phyloP scores from a whole-genome alignment of 2,329 filamentous ascomycete genomes.

The Xylaria multiplex region DNA sequence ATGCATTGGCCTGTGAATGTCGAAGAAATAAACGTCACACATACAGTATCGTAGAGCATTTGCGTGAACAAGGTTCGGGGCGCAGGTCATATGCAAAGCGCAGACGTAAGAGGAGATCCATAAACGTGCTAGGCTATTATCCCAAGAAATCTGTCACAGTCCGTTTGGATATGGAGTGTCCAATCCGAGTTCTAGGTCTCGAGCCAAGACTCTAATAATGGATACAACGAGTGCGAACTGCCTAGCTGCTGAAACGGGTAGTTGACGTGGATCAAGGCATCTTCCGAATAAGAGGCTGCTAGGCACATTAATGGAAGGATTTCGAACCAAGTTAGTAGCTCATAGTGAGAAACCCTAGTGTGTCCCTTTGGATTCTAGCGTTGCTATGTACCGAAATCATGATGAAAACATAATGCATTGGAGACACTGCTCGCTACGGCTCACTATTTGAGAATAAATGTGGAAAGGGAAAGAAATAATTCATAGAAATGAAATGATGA shows the following conservation, averaged over 20 bases:
- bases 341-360: not conserved
- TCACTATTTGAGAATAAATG: not conserved
- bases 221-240: constrained; percentile 27
- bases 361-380: not conserved
- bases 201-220: constrained; percentile 30
- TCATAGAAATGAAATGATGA: not conserved
- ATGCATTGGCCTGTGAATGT: not conserved
- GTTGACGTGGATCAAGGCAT: constrained; percentile 27
- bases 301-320: constrained; percentile 8
- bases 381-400: not conserved
- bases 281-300: constrained; percentile 24
- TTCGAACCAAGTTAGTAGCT: not conserved
- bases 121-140: not conserved
- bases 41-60: constrained; percentile 17
- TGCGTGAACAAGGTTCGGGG: constrained; percentile 21
- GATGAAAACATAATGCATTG: constrained; percentile 1
- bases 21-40: constrained; percentile 25
- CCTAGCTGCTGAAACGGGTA: constrained; percentile 16
- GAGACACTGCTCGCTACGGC: not conserved
- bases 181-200: constrained; percentile 24
- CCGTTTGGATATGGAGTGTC: constrained; percentile 12
- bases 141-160: constrained; percentile 16
- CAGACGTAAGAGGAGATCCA: not conserved
- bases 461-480: not conserved
- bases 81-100: not conserved